Conservation (phyloP, 352 stramenopile genomes). For the Globisporangium okanoganense region DNA sequence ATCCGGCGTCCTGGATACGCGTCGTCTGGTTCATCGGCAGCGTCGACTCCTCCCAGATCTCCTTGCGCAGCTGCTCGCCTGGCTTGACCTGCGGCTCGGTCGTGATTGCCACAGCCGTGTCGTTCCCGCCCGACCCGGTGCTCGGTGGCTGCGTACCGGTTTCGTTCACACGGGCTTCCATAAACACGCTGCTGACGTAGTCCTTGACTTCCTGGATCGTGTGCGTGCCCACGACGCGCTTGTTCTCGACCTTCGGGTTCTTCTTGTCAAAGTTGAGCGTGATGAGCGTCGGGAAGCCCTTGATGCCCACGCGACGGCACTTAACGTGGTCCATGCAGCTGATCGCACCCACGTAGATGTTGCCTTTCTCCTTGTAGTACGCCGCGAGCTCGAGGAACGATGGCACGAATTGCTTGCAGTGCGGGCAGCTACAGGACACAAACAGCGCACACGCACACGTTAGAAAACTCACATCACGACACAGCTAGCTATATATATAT, state of each 20-base stretch:
- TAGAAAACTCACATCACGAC: constrained; percentile 3
- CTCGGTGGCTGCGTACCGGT: constrained; percentile 52
- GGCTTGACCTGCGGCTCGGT: constrained; percentile 16
- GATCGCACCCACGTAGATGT: constrained; percentile 70
- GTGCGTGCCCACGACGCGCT: constrained; percentile 74
- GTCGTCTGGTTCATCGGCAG: constrained; percentile 72
- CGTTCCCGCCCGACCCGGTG: background rate
- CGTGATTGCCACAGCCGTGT: background rate
- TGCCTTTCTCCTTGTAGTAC: constrained; percentile 67
- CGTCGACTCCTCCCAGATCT: constrained; percentile 78
- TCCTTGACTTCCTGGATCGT: constrained; percentile 75
- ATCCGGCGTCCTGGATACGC: constrained; percentile 68
- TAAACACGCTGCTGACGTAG: constrained; percentile 57
- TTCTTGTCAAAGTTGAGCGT: constrained; percentile 79
- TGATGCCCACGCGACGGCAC: constrained; percentile 72
- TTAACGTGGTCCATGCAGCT: constrained; percentile 88
- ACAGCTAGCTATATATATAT: background rate
- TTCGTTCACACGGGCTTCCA: constrained; percentile 63
- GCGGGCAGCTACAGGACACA: constrained; percentile 48
- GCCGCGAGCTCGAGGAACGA: constrained; percentile 57
- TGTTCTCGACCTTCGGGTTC: constrained; percentile 54
- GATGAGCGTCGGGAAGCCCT: constrained; percentile 79
- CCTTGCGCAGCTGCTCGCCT: constrained; percentile 32
- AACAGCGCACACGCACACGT: constrained; percentile 14
- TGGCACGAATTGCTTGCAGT: constrained; percentile 78